A percentile compares a stretch with the other conserved stretches of the same genome.
phyloP scores from a whole-genome alignment of 805 yeast species.

The Pichia membranifaciens region DNA sequence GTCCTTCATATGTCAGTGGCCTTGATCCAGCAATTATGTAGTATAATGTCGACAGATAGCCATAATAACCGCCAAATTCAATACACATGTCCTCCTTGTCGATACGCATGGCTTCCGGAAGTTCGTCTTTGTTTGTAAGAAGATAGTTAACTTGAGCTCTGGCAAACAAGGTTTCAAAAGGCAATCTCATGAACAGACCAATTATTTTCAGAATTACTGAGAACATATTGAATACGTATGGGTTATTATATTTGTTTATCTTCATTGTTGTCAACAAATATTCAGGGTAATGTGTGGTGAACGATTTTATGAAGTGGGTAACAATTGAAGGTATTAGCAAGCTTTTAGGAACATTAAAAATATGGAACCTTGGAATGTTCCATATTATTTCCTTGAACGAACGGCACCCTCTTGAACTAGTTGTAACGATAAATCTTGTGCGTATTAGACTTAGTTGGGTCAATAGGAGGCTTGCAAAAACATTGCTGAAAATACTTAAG shows the following conservation, averaged over 20 bases:
- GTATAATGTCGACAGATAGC: constrained; percentile 50
- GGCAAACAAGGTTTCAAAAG: constrained; percentile 79
- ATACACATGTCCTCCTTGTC: constrained; percentile 50
- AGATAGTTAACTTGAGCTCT: constrained; percentile 76
- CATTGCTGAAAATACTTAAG: constrained; percentile 64
- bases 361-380: constrained; percentile 37
- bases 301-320: constrained; percentile 25
- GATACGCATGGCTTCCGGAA: constrained; percentile 41
- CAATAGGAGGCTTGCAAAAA: constrained; percentile 63
- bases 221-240: constrained; percentile 51
- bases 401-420: constrained; percentile 39
- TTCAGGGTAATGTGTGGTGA: constrained; percentile 33
- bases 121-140: constrained; percentile 28
- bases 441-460: constrained; percentile 80
- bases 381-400: constrained; percentile 68
- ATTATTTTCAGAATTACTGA: constrained; percentile 55
- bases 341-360: constrained; percentile 47
- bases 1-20: constrained; percentile 24
- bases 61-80: constrained; percentile 49
- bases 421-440: constrained; percentile 65
- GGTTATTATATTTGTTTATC: constrained; percentile 61
- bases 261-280: constrained; percentile 57
- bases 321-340: constrained; percentile 59
- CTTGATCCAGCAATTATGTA: constrained; percentile 36
- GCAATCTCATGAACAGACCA: constrained; percentile 72